Evolutionary conservation across 208 protist genomes (phyloP).

Genomic region (Leishmania lainsoni): DNA sequence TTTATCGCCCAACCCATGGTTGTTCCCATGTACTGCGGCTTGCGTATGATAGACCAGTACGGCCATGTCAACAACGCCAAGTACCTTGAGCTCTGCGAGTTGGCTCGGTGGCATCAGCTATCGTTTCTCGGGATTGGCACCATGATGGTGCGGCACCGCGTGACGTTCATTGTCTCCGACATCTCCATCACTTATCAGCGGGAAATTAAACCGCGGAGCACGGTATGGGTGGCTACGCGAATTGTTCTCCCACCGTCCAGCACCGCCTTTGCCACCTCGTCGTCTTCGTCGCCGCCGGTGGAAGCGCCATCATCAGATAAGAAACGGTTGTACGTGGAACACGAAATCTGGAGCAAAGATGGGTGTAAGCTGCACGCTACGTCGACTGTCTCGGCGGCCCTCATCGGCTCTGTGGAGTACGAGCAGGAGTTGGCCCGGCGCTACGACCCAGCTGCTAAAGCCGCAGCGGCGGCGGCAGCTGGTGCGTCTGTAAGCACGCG

Average conservation of each 20-base stretch:
- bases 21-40: slow-evolving; percentile 41
- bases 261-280: neutral
- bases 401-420: slow-evolving; percentile 30
- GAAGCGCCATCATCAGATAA: neutral
- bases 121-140: slow-evolving; percentile 25
- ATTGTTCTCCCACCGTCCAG: slow-evolving; percentile 21
- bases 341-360: slow-evolving; percentile 57
- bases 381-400: slow-evolving; percentile 15
- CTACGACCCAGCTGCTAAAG: slow-evolving; percentile 12
- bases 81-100: slow-evolving; percentile 74
- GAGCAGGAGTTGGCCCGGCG: slow-evolving; percentile 23
- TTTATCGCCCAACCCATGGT: slow-evolving; percentile 24
- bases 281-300: neutral
- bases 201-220: slow-evolving; percentile 38
- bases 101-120: slow-evolving; percentile 51
- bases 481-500: neutral
- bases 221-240: slow-evolving; percentile 28
- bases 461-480: neutral
- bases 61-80: slow-evolving; percentile 73
- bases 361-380: slow-evolving; percentile 47
- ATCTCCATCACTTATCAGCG: slow-evolving; percentile 49
- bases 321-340: slow-evolving; percentile 42
- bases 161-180: slow-evolving; percentile 49
- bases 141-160: slow-evolving; percentile 5
- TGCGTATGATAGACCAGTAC: slow-evolving; percentile 58